Evolutionary conservation across 495 filamentous ascomycete genomes (phyloP), one percentile per base, ranked within the genome.

Genomic region (Penicillium cinerascens): DNA sequence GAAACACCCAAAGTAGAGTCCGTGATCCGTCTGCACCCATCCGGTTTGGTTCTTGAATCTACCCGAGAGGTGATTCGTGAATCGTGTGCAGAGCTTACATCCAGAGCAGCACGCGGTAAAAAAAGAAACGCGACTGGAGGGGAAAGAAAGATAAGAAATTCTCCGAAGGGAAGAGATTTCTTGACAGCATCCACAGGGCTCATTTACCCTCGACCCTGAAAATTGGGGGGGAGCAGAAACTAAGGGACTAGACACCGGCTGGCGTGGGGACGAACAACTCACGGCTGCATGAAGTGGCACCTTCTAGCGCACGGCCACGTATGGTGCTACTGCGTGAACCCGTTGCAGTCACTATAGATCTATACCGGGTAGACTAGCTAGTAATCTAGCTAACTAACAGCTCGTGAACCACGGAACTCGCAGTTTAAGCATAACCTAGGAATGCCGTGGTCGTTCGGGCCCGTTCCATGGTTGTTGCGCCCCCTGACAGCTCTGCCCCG

Each of bases 391-490:
- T 23, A n/a, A n/a, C n/a, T 33, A 10, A 33, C 29, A 10, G 29
- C 29, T 39, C 22, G n/a, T 17, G 37, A 39, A 39, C 37, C 37
- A 41, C 17, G 44, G 44, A 42, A 21, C 44, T 33, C 20, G 26
- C 16, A 27, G 45, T 38, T 54, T 54, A 54, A 48, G 51, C 51
- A 48, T 54, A 54, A 54, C 48, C 36, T 20, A 10, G 21, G 39
- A 37, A 38, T 48, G 40, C 50, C 50, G 23, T 51, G 48, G 48
- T 37, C 39, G 48, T 45, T 52, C 40, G 51, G 35, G 49, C 16
- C 22, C 22, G 49, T 47, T 53, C 51, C 51, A 49, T 54, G 51
- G 51, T 54, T 54, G 36, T 54, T 44, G n/a, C n/a, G 21, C 45
- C 43, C 22, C 29, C 44, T 48, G 51, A 54, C 51, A 54, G 51